These are phyloP conservation scores for Aphanomyces astaci DNA, from an alignment of 352 stramenopile genomes.

Conservation along the genomic window DNA sequence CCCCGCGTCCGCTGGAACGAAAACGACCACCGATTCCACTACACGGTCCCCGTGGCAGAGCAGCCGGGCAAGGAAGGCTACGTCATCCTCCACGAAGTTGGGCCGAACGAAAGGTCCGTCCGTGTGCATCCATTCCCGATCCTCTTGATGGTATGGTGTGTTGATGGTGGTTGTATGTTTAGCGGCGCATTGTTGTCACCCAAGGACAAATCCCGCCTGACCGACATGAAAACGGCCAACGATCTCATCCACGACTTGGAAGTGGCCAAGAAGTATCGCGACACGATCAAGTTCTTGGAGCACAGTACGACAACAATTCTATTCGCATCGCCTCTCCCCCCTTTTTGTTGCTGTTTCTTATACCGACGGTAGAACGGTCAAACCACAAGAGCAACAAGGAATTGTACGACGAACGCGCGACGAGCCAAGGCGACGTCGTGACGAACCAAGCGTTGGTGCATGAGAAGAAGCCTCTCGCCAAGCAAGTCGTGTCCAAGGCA, in stretches of 20 bases:
- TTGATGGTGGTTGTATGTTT: conserved; percentile 18
- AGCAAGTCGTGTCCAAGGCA: neutral
- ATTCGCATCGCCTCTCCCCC: no score
- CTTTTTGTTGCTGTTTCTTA: no score
- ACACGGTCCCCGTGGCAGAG: conserved; percentile 49
- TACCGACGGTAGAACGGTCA: conserved; percentile 15
- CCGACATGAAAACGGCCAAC: conserved; percentile 73
- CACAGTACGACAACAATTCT: no score
- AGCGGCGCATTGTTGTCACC: conserved; percentile 34
- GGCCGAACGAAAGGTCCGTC: conserved; percentile 30
- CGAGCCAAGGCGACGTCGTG: neutral
- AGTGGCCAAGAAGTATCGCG: conserved; percentile 49
- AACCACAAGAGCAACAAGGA: conserved; percentile 20
- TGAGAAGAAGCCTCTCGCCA: conserved; percentile 4
- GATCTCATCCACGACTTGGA: conserved; percentile 62
- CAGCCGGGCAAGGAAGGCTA: conserved; percentile 56
- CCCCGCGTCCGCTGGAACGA: conserved; percentile 62
- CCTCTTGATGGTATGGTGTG: no score
- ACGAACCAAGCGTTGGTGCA: neutral
- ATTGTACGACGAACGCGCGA: conserved; percentile 11
- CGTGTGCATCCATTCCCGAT: conserved; percentile 29
- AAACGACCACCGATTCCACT: conserved; percentile 72
- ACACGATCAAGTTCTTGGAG: conserved; percentile 52
- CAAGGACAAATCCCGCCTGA: conserved; percentile 47
- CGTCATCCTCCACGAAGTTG: conserved; percentile 51